These are phyloP conservation scores for Calycina herbarum DNA, from an alignment of 2,329 filamentous ascomycete genomes.

Conservation along the genomic window DNA sequence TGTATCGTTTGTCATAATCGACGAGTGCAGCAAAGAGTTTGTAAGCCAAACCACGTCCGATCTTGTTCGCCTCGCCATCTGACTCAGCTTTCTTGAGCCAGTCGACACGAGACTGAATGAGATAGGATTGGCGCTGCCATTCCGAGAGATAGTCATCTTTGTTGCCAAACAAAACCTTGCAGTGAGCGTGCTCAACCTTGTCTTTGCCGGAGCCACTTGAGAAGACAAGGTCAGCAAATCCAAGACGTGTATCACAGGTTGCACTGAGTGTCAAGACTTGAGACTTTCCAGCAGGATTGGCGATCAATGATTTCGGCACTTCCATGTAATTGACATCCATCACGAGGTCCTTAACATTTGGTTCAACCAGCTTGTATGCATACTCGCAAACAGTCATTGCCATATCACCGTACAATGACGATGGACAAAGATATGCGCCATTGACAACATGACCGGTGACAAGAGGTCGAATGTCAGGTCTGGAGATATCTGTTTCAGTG, in stretches of 20 bases:
- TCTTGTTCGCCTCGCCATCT: slow-evolving; percentile 67
- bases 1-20: slow-evolving; percentile 55
- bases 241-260: slow-evolving; percentile 56
- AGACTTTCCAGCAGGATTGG: slow-evolving; percentile 43
- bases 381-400: slow-evolving; percentile 66
- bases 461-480: slow-evolving; percentile 53
- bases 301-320: slow-evolving; percentile 69
- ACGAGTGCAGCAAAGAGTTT: slow-evolving; percentile 64
- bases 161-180: slow-evolving; percentile 62
- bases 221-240: slow-evolving; percentile 56
- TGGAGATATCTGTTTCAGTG: slow-evolving; percentile 55
- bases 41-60: slow-evolving; percentile 74
- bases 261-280: slow-evolving; percentile 63
- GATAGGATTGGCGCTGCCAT: slow-evolving; percentile 67
- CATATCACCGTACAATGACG: slow-evolving; percentile 59
- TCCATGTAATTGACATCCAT: slow-evolving; percentile 68
- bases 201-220: slow-evolving; percentile 59
- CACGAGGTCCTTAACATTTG: slow-evolving; percentile 55
- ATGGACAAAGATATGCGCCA: slow-evolving; percentile 57
- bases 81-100: slow-evolving; percentile 60
- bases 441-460: slow-evolving; percentile 61
- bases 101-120: slow-evolving; percentile 64
- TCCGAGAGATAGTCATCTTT: slow-evolving; percentile 61
- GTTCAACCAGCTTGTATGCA: slow-evolving; percentile 62
- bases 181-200: slow-evolving; percentile 61